Base-by-base conservation (phyloP, 148 eudicot genomes). In the Hydrangea macrophylla region DNA sequence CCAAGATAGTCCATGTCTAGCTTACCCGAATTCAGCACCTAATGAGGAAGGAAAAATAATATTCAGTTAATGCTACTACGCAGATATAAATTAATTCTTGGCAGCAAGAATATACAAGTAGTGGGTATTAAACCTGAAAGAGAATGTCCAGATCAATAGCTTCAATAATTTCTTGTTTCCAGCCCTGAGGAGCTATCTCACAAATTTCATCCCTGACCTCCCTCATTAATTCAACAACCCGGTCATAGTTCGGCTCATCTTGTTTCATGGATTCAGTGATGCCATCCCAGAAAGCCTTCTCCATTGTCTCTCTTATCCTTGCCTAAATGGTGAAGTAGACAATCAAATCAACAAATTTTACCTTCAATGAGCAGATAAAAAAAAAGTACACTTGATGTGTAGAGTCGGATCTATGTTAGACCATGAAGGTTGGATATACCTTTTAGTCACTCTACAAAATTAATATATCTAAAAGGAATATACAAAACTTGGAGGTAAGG, bases 271-370 rank as follows among this genome's bases (percentile, higher is more conserved):
- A 87, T 26, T 85, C 91, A 51, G 76, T 80, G 71, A 94, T 50
- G 44, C 90, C 84, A 79, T 94, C 99, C 99, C 99, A 90, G 73
- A 90, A 94, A 31, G 92, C 99, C 33, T 87, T 90, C 72, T 91
- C 90, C 93, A 91, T 88, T 12, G 90, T 82, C 66, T 85, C 87
- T 76, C 79, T 85, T 18, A 94, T 51, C 81, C 77, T 81, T 39
- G 62, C 75, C 97, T 91, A 80, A 53, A 70, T n/a, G 32, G 18
- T 36, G 20, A 72, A 33, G 58, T 54, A 50, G 18, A 28, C 2
- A 35, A 40, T 8, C n/a, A 68, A 64, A 62, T 55, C 60, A 55
- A 73, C 31, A 39, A n/a, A 15, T 48, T 48, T 48, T 8, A 35
- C 39, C 8, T 35, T 35, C 39, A 4, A 35, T 35, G 4, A 35